Base-by-base conservation (phyloP, 306 rosid genomes). In the Boehmeria nivea region DNA sequence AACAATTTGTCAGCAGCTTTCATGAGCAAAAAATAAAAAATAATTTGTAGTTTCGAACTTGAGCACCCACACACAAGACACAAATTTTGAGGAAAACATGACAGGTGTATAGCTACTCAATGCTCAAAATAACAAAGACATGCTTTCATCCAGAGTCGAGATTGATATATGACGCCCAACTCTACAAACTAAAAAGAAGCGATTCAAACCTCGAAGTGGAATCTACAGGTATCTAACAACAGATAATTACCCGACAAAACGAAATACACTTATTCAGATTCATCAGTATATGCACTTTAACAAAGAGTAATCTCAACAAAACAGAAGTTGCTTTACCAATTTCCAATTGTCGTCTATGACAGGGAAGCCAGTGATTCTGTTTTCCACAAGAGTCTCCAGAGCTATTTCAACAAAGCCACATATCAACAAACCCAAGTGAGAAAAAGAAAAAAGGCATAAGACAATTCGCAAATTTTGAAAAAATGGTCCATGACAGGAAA, bases 351-450 rank as follows among this genome's bases (percentile, higher is more conserved):
- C 87, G 66, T 84, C 89, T 34, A 87, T 77, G 66, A 91, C 99
- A 12, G 99, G 99, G 76, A 91, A 91, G 42, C 99, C 99, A 46
- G 96, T 87, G 75, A 91, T 83, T 72, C 99, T 87, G 67, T 83
- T 77, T 48, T 84, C 95, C 59, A 91, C 99, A 60, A 87, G 96
- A 51, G 44, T 43, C 58, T 91, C 99, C 63, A 87, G 73, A 53
- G 99, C 99, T 91, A 95, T 61, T 59, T 51, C 67, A 82, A 46
- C 74, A 60, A 27, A 12, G 26, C 51, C 22, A 57, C 63, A 60
- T 43, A 51, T 68, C 51, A 15, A 18, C 23, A 25, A 45, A 40
- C 17, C 4, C 45, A 10, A 44, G 2, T 11, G 15, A 20, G 3
- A 6, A 26, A 4, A 6, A 77, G 61, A 36, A 77, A 73, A 63